Percentiles rank a stretch among this genome's conserved stretches.
Conservation (phyloP, 306 rosid genomes). For the Dalbergia cultrata region DNA sequence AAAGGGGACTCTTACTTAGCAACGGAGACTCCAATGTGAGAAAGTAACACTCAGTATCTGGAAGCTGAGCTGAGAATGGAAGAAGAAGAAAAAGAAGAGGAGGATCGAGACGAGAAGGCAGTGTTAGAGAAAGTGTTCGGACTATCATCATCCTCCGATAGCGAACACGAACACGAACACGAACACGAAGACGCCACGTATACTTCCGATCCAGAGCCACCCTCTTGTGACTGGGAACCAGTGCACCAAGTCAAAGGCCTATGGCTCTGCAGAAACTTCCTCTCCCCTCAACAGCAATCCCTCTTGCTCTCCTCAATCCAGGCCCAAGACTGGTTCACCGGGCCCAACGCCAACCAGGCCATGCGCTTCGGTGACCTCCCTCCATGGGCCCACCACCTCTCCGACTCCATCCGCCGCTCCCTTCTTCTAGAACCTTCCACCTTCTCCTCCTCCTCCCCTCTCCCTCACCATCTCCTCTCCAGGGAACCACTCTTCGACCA, state of each 20-base stretch:
- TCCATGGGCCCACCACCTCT: conserved; percentile 67
- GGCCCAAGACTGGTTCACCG: conserved; percentile 52
- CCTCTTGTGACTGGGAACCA: conserved; percentile 46
- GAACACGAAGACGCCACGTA: too few relatives aligned
- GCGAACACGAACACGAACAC: not conserved
- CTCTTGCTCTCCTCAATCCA: conserved; percentile 65
- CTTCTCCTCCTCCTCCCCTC: not conserved
- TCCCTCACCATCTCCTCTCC: conserved; percentile 58
- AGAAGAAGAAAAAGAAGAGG: not conserved
- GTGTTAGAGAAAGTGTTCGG: conserved; percentile 72
- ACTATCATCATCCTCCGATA: conserved; percentile 31
- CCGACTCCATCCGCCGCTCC: conserved; percentile 55
- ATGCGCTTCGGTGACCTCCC: conserved; percentile 93
- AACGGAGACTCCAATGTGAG: not conserved
- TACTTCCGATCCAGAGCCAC: too few relatives aligned
- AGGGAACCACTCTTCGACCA: conserved; percentile 88
- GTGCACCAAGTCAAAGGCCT: conserved; percentile 65
- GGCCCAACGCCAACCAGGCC: conserved; percentile 71
- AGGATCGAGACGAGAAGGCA: conserved; percentile 47
- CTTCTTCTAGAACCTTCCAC: conserved; percentile 43
- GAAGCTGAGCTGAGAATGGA: not conserved
- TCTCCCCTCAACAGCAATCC: conserved; percentile 59
- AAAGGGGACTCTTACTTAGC: not conserved
- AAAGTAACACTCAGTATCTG: not conserved
- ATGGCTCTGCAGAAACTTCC: conserved; percentile 68